Conservation (phyloP, 192 early-diverging fungal genomes). For the Obelidium mucronatum region DNA sequence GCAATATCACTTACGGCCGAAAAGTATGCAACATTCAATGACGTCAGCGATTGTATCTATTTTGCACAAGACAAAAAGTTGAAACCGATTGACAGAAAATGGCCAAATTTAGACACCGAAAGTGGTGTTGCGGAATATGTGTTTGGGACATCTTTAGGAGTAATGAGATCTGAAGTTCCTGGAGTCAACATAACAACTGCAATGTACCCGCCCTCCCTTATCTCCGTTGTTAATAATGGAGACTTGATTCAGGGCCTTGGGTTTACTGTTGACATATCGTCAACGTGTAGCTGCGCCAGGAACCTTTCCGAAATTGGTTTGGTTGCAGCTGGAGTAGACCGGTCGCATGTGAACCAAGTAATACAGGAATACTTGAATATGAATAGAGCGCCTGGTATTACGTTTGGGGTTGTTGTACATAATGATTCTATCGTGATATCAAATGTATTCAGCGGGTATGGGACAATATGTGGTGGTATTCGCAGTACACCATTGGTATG, state of each 20-base stretch:
- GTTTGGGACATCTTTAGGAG: slow-evolving; percentile 25
- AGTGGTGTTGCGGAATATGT: slow-evolving; percentile 31
- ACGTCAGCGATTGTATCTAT: slow-evolving; percentile 9
- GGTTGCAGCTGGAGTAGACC: slow-evolving; percentile 5
- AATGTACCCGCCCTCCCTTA: slow-evolving; percentile 6
- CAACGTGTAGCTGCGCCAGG: slow-evolving; percentile 17
- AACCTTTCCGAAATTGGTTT: not conserved
- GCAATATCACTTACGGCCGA: not conserved
- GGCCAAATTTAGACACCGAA: slow-evolving; percentile 12
- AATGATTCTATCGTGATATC: slow-evolving; percentile 4
- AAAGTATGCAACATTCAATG: not conserved
- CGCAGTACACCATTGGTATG: not conserved
- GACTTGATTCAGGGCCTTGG: slow-evolving; percentile 28
- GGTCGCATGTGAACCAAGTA: not conserved
- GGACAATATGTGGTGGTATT: not conserved
- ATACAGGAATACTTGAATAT: not conserved
- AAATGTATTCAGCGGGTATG: slow-evolving; percentile 21
- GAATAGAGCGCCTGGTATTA: not conserved
- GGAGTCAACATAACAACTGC: slow-evolving; percentile 5
- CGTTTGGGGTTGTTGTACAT: not conserved
- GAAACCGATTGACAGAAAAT: not conserved
- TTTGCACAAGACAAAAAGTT: slow-evolving; percentile 13
- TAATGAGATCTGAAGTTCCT: slow-evolving; percentile 26
- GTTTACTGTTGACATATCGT: slow-evolving; percentile 14
- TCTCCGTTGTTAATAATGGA: slow-evolving; percentile 4